Conservation (phyloP, 176 grass and related monocot species). For the Eleusine indica region DNA sequence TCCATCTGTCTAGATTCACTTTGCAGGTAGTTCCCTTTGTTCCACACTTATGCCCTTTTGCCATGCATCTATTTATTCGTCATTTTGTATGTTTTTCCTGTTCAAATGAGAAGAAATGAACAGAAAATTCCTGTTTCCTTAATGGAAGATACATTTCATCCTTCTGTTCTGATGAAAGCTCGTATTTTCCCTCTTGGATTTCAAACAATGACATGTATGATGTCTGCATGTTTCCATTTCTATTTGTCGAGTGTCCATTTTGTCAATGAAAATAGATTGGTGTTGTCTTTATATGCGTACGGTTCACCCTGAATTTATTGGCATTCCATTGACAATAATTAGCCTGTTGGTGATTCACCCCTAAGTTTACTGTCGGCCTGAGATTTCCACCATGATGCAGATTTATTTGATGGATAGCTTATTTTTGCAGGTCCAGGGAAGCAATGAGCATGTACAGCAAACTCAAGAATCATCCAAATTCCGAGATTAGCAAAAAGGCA, state of each 20-base stretch:
- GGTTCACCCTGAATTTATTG: too few relatives aligned
- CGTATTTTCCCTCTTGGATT: neutral
- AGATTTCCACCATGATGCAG: neutral
- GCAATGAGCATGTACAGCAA: constrained; percentile 87
- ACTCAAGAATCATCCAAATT: constrained; percentile 77
- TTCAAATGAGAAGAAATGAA: neutral
- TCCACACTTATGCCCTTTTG: neutral
- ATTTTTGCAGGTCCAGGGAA: constrained; percentile 70
- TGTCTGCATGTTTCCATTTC: neutral
- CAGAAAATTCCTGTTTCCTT: neutral
- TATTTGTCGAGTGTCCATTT: neutral
- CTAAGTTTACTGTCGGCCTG: neutral
- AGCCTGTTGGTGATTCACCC: too few relatives aligned
- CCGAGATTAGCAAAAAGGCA: constrained; percentile 72
- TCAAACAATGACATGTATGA: neutral
- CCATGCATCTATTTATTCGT: neutral
- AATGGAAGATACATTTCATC: neutral
- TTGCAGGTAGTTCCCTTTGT: constrained; percentile 56
- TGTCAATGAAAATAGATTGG: too few relatives aligned
- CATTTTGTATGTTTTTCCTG: neutral
- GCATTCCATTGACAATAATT: too few relatives aligned
- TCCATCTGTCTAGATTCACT: constrained; percentile 95
- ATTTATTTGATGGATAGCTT: neutral
- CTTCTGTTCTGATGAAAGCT: neutral
- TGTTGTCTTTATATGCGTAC: too few relatives aligned